These are phyloP conservation scores for Selaginella moellendorffii DNA, from an alignment of 75 land plant genomes.

Conservation along the genomic window DNA sequence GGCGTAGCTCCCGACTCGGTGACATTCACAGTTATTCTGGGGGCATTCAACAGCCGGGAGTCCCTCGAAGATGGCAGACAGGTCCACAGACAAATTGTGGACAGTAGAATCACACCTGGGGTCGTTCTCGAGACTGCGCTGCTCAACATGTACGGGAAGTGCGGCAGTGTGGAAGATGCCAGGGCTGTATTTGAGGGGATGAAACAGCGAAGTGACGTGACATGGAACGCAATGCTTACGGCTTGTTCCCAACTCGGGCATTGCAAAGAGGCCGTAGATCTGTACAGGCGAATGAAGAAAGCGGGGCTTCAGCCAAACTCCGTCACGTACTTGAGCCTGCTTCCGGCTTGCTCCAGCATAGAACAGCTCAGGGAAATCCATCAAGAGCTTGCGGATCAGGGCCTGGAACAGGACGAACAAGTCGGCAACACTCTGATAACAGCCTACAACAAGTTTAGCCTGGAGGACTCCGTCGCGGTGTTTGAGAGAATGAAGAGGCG, in stretches of 20 bases:
- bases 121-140: neutral
- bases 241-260: constrained; percentile 1
- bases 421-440: neutral
- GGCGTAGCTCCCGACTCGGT: neutral
- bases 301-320: neutral
- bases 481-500: neutral
- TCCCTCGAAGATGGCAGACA: neutral
- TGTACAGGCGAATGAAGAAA: neutral
- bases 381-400: neutral
- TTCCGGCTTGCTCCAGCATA: constrained; percentile 3
- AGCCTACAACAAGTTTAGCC: neutral
- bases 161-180: constrained; percentile 5
- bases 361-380: neutral
- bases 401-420: neutral
- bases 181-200: neutral
- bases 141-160: neutral
- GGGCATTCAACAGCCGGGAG: neutral
- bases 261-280: neutral
- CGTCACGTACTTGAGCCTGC: neutral
- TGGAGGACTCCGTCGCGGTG: neutral
- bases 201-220: neutral
- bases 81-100: neutral
- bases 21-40: neutral
- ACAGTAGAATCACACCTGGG: neutral
- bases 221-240: constrained; percentile 1